Conservation (phyloP, 805 yeast species). For the Yarrowia keelungensis region DNA sequence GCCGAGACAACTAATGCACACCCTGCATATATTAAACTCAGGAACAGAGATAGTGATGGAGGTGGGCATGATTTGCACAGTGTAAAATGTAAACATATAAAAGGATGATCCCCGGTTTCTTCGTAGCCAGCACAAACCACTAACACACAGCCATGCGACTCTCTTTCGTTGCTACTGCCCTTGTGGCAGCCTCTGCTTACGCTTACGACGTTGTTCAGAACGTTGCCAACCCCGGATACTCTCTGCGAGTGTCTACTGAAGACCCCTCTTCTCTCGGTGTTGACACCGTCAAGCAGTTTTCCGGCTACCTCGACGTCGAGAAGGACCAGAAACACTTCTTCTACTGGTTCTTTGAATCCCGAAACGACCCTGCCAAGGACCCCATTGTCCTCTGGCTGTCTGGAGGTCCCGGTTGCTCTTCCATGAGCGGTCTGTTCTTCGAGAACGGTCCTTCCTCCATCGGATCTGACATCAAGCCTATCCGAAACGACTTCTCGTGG, state of each 20-base stretch:
- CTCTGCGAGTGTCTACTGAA: conserved; percentile 12
- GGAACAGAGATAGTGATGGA: background rate
- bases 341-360: conserved; percentile 78
- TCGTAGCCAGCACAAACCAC: too few relatives aligned
- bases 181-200: background rate
- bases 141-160: background rate
- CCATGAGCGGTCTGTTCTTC: conserved; percentile 77
- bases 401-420: conserved; percentile 89
- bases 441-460: conserved; percentile 82
- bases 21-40: conserved; percentile 33
- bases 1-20: conserved; percentile 10
- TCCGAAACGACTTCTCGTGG: conserved; percentile 76
- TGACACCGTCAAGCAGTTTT: conserved; percentile 74
- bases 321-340: conserved; percentile 80
- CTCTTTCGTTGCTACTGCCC: background rate
- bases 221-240: conserved; percentile 21
- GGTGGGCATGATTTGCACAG: conserved; percentile 1
- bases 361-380: conserved; percentile 79
- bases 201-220: conserved; percentile 18
- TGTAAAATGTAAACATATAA: background rate
- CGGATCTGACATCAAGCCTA: conserved; percentile 60
- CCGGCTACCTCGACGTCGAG: conserved; percentile 78
- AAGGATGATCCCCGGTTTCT: background rate
- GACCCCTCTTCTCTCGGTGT: conserved; percentile 57
- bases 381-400: conserved; percentile 82